Conservation (phyloP, 1,139 yeast species). For the Sugiyamaella sp. region DNA sequence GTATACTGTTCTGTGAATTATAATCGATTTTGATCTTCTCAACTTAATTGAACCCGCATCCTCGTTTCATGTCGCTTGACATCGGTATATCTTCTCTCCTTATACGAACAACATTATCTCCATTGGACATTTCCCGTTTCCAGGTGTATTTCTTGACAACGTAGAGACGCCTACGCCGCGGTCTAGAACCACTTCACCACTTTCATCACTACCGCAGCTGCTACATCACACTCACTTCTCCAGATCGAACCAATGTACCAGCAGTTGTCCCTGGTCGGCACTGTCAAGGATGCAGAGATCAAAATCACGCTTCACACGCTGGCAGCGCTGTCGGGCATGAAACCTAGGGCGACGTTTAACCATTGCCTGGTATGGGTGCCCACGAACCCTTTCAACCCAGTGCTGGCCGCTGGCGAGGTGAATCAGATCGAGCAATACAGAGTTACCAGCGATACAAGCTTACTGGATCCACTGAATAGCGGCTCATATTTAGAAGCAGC, state of each 20-base stretch:
- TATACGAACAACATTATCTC: background rate
- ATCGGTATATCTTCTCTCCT: no score
- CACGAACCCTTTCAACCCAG: conserved; percentile 37
- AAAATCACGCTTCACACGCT: conserved; percentile 41
- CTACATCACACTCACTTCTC: background rate
- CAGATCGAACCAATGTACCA: conserved; percentile 38
- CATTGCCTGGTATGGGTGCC: conserved; percentile 42
- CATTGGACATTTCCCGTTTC: background rate
- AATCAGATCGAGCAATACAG: conserved; percentile 44
- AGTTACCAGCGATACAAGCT: conserved; percentile 27
- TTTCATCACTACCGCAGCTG: background rate
- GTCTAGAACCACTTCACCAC: background rate
- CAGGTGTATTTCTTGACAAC: background rate
- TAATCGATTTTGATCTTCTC: no score
- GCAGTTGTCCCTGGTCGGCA: conserved; percentile 41
- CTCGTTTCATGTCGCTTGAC: no score
- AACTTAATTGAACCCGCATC: no score
- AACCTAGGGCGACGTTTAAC: conserved; percentile 34
- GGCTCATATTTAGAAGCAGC: conserved; percentile 15
- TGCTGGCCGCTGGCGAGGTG: conserved; percentile 41
- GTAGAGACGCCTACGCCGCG: background rate
- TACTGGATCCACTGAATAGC: background rate
- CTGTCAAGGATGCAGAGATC: conserved; percentile 38
- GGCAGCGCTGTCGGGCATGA: conserved; percentile 44
- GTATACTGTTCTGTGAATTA: no score